Evolutionary conservation across 768 basidiomycete species (phyloP).

Genomic region (Tricholoma sp.): DNA sequence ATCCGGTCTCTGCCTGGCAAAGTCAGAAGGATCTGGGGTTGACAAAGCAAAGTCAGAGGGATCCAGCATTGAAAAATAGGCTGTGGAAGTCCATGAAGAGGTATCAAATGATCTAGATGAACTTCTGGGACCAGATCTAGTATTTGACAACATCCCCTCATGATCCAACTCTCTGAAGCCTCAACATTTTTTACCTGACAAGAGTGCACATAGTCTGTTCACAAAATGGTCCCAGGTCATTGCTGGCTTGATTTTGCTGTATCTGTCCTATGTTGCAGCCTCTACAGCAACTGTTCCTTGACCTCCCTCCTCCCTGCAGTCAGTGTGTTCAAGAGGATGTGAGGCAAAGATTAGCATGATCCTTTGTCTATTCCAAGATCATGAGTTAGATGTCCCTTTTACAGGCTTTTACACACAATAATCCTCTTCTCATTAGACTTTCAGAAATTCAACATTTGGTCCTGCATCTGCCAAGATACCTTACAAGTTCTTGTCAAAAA

Average conservation of each 20-base stretch:
- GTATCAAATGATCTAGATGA: neutral
- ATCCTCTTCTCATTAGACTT: slow-evolving; percentile 13
- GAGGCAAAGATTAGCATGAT: neutral
- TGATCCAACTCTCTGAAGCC: neutral
- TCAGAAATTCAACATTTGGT: slow-evolving; percentile 2
- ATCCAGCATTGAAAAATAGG: neutral
- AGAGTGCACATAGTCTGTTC: neutral
- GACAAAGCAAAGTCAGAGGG: neutral
- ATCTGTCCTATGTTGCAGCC: neutral
- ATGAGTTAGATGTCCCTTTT: slow-evolving; percentile 1
- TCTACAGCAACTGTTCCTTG: neutral
- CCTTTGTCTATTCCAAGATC: slow-evolving; percentile 10
- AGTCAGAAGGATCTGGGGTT: neutral
- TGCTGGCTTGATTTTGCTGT: neutral
- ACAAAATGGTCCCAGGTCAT: slow-evolving; percentile 3
- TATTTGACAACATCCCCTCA: neutral
- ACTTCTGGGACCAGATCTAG: neutral
- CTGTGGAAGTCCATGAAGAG: neutral
- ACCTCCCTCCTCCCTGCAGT: neutral
- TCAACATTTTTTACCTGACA: neutral
- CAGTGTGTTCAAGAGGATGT: neutral
- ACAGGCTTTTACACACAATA: too few relatives aligned
- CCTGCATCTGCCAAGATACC: slow-evolving; percentile 19
- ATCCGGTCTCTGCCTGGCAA: neutral
- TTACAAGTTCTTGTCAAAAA: slow-evolving; percentile 21